Conservation (phyloP, 2,329 filamentous ascomycete species). For the Fusarium penzigii region DNA sequence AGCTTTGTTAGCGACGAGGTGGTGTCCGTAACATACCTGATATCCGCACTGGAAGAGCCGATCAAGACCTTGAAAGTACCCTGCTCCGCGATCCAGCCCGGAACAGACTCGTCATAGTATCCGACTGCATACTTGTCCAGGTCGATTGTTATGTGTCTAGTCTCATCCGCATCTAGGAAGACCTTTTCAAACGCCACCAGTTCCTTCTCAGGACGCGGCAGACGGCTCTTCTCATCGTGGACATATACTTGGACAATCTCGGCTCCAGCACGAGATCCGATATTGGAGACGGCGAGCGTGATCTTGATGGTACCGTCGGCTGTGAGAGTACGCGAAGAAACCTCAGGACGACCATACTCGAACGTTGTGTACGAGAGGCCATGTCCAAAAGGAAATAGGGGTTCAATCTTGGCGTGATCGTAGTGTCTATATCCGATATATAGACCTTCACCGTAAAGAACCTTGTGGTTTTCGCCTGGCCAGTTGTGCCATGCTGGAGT, state of each 20-base stretch:
- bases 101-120: constrained; percentile 63
- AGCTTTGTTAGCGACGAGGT: not conserved
- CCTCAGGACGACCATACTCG: constrained; percentile 58
- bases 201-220: constrained; percentile 71
- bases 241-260: constrained; percentile 72
- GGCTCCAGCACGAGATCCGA: constrained; percentile 55
- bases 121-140: constrained; percentile 54
- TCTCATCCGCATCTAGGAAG: constrained; percentile 56
- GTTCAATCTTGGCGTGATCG: constrained; percentile 59
- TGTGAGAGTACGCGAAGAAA: constrained; percentile 44
- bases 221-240: constrained; percentile 59
- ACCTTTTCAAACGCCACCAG: constrained; percentile 70
- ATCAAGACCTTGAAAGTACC: constrained; percentile 62
- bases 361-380: constrained; percentile 74
- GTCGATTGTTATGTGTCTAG: constrained; percentile 46
- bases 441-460: constrained; percentile 71
- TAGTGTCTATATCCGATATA: constrained; percentile 76
- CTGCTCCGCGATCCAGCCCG: constrained; percentile 66
- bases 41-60: constrained; percentile 63
- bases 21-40: constrained; percentile 49
- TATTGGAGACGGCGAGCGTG: constrained; percentile 53
- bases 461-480: constrained; percentile 68
- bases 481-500: constrained; percentile 73
- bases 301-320: constrained; percentile 44
- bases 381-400: constrained; percentile 72